Base-by-base conservation (phyloP, 2,329 filamentous ascomycete genomes). In the Penicillium italicum region DNA sequence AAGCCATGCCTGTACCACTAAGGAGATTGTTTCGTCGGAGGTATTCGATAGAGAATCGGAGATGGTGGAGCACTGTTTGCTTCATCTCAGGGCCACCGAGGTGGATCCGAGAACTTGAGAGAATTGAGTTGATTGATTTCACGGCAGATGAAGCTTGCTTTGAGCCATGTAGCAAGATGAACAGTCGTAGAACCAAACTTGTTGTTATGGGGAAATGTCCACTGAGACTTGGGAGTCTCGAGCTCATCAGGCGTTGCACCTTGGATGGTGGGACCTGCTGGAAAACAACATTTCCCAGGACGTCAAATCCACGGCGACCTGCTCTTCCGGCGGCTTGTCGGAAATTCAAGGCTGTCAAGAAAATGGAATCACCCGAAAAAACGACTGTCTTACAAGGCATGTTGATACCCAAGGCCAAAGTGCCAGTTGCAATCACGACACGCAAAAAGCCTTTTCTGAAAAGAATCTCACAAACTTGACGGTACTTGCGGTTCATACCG, bases 351-450 rank as follows among this genome's bases (percentile, higher is more conserved):
- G 88, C 83, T 0, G 87, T 90, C 41, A 93, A 74, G 66, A 83
- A 91, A 3, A 89, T 78, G 0, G 85, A 89, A 68, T 92, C 88
- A 0, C 87, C 88, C 16, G 80, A 81, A 69, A 93, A 93, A 1
- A 91, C 83, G 0, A 91, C 88, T 1, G 89, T 93, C 69, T 89
- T 90, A 69, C 88, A 92, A 10, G 89, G 89, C 86, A 90, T 90
- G 64, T 90, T 93, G 75, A 93, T 88, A 76, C 89, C 89, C 5
- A 92, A 76, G 1, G 87, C 86, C 22, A 91, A 79, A 0, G 88
- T 91, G 1, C 88, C 89, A 1, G 89, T 92, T 0, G 89, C 88
- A 26, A 92, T 80, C 28, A 92, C 84, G 1, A 88, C 85, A 8
- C 82, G 80, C 38, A 92, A 72, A 66, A 83, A 91, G 0, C 88